phyloP scores from a whole-genome alignment of 495 filamentous ascomycete species.

The Platismatia glauca region DNA sequence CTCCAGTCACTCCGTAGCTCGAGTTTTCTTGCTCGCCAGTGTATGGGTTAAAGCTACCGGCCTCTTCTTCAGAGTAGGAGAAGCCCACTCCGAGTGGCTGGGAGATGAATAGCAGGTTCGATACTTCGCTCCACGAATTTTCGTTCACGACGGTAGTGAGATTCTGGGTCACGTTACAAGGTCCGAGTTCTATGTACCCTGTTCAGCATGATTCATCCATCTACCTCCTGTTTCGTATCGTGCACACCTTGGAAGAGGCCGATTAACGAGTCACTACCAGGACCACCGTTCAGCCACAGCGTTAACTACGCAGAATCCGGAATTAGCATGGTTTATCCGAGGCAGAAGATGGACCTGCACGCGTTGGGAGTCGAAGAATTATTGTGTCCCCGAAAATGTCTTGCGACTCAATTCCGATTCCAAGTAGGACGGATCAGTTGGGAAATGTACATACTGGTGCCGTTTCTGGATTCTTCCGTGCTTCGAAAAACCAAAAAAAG shows the following conservation, averaged over 20 bases:
- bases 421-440: too few relatives aligned
- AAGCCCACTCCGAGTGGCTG: conserved; percentile 57
- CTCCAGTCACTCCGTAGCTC: conserved; percentile 36
- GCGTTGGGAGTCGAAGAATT: too few relatives aligned
- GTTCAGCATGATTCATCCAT: conserved; percentile 29
- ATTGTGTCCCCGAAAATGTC: too few relatives aligned
- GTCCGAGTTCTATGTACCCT: conserved; percentile 43
- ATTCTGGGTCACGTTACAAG: conserved; percentile 46
- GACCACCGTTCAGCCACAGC: conserved; percentile 57
- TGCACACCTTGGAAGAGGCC: conserved; percentile 58
- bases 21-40: conserved; percentile 39
- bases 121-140: conserved; percentile 63
- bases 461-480: conserved; percentile 44
- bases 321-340: too few relatives aligned
- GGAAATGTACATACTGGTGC: too few relatives aligned
- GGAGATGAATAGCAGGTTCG: conserved; percentile 68
- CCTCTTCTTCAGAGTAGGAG: conserved; percentile 40
- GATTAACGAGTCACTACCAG: conserved; percentile 54
- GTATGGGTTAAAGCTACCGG: conserved; percentile 36
- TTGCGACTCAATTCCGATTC: too few relatives aligned
- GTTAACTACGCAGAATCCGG: too few relatives aligned
- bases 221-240: conserved; percentile 7
- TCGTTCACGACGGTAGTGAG: conserved; percentile 46
- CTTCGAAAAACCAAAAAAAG: conserved; percentile 61
- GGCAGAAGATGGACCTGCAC: too few relatives aligned